Evolutionary conservation across 345 rosid species (phyloP).

Genomic region (Melastoma malabathricum): DNA sequence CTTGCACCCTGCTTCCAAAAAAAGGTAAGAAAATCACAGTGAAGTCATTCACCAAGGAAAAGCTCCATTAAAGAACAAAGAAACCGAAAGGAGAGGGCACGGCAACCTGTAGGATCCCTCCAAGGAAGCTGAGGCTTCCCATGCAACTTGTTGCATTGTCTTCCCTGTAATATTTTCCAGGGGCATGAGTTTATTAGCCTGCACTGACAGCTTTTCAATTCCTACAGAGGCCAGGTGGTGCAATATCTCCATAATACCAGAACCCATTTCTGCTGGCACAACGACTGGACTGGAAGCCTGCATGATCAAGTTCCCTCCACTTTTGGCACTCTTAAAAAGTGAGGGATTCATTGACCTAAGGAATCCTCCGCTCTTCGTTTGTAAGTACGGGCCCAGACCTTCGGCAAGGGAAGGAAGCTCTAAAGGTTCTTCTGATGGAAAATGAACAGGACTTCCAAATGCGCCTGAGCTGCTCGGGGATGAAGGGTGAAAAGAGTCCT

Average conservation of each 20-base stretch:
- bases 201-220: slow-evolving; percentile 23
- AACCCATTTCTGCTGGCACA: slow-evolving; percentile 46
- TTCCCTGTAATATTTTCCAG: slow-evolving; percentile 53
- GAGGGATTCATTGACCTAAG: slow-evolving; percentile 45
- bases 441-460: slow-evolving; percentile 48
- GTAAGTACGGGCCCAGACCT: slow-evolving; percentile 74
- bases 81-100: too few species aligned
- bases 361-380: slow-evolving; percentile 48
- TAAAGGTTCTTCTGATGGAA: slow-evolving; percentile 39
- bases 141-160: slow-evolving; percentile 33
- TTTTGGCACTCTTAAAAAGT: slow-evolving; percentile 31
- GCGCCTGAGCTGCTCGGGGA: slow-evolving; percentile 34
- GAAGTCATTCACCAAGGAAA: too few species aligned
- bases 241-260: slow-evolving; percentile 29
- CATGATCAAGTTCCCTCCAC: slow-evolving; percentile 34
- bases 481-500: slow-evolving; percentile 56
- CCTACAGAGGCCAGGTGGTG: slow-evolving; percentile 42
- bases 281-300: slow-evolving; percentile 53
- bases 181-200: slow-evolving; percentile 39
- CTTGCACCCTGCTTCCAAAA: too few species aligned
- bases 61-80: too few species aligned
- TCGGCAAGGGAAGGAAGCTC: slow-evolving; percentile 71
- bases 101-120: too few species aligned
- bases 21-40: too few species aligned
- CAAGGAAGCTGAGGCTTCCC: slow-evolving; percentile 9